phyloP scores from a whole-genome alignment of 345 rosid species.

The Angophora floribunda region DNA sequence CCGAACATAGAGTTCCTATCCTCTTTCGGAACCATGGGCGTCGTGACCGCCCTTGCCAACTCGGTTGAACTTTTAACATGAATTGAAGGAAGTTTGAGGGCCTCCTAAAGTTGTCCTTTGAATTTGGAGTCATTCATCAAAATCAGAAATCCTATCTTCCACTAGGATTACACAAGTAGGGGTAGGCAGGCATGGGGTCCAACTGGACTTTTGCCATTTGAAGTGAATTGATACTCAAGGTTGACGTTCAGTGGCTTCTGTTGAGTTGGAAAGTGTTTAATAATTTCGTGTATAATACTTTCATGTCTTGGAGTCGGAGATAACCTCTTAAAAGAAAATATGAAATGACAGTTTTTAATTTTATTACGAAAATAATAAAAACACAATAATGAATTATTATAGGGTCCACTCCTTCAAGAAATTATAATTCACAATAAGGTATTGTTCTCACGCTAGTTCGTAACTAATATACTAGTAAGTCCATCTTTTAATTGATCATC shows the following conservation, averaged over 20 bases:
- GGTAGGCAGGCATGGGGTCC: neutral
- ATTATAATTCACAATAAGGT: no score
- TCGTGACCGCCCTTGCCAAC: neutral
- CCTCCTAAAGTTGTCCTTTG: neutral
- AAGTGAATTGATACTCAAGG: neutral
- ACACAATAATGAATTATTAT: no score
- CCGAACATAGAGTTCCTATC: neutral
- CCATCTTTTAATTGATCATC: neutral
- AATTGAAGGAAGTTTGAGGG: neutral
- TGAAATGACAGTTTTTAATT: no score
- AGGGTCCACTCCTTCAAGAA: no score
- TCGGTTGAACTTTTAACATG: neutral
- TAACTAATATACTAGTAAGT: no score
- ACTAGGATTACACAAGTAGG: neutral
- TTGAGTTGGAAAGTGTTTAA: neutral
- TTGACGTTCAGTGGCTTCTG: neutral
- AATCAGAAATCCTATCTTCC: neutral
- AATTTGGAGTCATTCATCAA: neutral
- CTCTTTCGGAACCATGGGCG: neutral
- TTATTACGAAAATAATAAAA: no score
- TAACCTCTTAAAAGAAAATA: no score
- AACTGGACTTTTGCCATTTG: neutral
- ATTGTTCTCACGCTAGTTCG: no score
- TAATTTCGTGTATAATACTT: neutral
- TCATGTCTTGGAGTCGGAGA: neutral